Conservation (phyloP, 2,329 filamentous ascomycete genomes). For the Colletotrichum melonis region DNA sequence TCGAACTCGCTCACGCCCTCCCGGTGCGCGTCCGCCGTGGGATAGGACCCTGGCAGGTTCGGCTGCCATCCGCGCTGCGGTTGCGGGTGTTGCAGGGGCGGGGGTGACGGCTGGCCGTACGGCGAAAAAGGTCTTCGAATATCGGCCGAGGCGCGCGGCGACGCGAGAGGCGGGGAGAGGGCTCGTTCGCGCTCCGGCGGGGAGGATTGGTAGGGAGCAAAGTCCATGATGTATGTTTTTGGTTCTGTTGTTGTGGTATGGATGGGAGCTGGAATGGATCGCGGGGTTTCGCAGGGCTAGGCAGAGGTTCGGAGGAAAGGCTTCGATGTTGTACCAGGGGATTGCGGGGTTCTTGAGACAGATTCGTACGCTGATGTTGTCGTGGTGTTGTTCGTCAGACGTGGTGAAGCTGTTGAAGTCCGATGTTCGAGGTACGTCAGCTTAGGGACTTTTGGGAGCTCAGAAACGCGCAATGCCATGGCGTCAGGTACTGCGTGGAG, state of each 20-base stretch:
- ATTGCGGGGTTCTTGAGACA: background rate
- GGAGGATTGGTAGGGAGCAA: constrained; percentile 95
- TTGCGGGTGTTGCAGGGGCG: constrained; percentile 64
- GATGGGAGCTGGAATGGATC: background rate
- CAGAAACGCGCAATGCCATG: constrained; percentile 29
- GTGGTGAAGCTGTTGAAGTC: background rate
- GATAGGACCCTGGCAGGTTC: constrained; percentile 51
- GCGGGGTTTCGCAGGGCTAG: background rate
- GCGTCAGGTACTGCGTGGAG: constrained; percentile 18
- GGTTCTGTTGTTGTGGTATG: background rate
- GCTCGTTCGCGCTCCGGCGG: constrained; percentile 86
- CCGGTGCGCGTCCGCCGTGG: constrained; percentile 52
- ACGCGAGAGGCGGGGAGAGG: constrained; percentile 75
- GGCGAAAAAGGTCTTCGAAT: constrained; percentile 67
- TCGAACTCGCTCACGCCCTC: constrained; percentile 84
- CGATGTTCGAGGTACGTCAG: constrained; percentile 22
- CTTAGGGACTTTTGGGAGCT: constrained; percentile 22
- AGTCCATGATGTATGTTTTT: constrained; percentile 74
- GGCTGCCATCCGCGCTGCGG: constrained; percentile 65
- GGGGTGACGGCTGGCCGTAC: constrained; percentile 53
- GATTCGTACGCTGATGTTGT: constrained; percentile 3
- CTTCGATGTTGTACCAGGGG: background rate
- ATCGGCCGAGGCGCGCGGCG: constrained; percentile 66
- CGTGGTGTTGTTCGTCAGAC: background rate
- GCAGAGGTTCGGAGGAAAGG: background rate